Conservation (phyloP, 495 filamentous ascomycete genomes). For the Lasiosphaeria hispida region DNA sequence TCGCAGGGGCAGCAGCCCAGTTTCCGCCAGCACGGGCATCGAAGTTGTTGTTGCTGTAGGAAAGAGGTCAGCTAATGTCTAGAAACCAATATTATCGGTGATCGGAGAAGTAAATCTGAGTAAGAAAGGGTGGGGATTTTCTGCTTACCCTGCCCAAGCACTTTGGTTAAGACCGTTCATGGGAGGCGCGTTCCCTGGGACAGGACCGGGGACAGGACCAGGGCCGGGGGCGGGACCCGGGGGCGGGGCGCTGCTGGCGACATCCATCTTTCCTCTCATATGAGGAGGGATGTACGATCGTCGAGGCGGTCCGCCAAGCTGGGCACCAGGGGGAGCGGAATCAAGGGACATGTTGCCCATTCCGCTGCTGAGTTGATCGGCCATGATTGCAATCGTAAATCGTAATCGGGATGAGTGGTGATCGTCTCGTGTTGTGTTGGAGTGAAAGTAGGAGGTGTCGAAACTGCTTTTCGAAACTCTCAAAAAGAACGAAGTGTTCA, state of each 20-base stretch:
- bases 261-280: constrained; percentile 64
- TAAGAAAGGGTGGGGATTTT: neutral
- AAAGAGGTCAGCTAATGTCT: constrained; percentile 21
- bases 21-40: constrained; percentile 33
- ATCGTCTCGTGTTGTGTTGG: neutral
- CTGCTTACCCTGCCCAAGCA: constrained; percentile 61
- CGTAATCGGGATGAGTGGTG: no score
- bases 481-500: constrained; percentile 40
- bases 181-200: constrained; percentile 26
- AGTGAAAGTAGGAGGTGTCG: neutral
- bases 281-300: constrained; percentile 97
- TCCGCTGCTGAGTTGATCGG: constrained; percentile 90
- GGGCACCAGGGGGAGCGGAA: constrained; percentile 59
- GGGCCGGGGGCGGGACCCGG: constrained; percentile 32
- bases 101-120: neutral
- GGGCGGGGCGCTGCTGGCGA: constrained; percentile 27
- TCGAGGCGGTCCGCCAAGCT: constrained; percentile 48
- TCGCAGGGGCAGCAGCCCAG: constrained; percentile 6
- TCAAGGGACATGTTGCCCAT: constrained; percentile 79
- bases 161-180: constrained; percentile 56
- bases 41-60: constrained; percentile 41
- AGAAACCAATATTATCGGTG: neutral
- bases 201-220: constrained; percentile 21
- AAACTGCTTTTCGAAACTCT: constrained; percentile 27
- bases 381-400: constrained; percentile 58